Evolutionary conservation across 306 rosid genomes (phyloP).

Genomic region (Cotoneaster glaucophyllus): DNA sequence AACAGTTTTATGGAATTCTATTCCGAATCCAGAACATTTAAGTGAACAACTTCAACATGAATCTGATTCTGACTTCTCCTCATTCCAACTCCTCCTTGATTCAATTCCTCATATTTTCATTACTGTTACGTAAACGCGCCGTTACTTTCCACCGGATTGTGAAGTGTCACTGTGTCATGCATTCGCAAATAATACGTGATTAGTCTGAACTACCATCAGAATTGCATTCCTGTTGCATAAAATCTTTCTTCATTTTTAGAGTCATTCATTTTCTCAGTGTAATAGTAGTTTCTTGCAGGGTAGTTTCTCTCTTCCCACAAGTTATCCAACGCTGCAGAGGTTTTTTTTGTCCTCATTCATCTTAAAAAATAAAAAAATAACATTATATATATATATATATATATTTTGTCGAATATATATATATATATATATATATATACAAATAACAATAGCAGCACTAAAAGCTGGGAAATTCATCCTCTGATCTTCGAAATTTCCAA

Average conservation of each 20-base stretch:
- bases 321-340: constrained; percentile 21
- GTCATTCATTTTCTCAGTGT: neutral
- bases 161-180: neutral
- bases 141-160: no score
- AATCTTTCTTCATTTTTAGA: neutral
- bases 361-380: neutral
- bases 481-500: constrained; percentile 20
- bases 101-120: no score
- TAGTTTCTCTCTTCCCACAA: neutral
- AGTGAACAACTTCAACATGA: no score
- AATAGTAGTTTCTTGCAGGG: neutral
- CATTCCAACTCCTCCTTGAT: no score
- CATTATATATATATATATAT: no score
- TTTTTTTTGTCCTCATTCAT: constrained; percentile 1
- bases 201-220: neutral
- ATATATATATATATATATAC: no score
- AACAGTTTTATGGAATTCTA: no score
- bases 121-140: no score
- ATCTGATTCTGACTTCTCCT: no score
- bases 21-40: no score
- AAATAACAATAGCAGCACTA: constrained; percentile 11
- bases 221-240: no score
- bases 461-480: constrained; percentile 14
- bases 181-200: neutral
- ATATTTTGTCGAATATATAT: neutral